phyloP scores from a whole-genome alignment of 2,329 filamentous ascomycete genomes.

The Exophiala spinifera region DNA sequence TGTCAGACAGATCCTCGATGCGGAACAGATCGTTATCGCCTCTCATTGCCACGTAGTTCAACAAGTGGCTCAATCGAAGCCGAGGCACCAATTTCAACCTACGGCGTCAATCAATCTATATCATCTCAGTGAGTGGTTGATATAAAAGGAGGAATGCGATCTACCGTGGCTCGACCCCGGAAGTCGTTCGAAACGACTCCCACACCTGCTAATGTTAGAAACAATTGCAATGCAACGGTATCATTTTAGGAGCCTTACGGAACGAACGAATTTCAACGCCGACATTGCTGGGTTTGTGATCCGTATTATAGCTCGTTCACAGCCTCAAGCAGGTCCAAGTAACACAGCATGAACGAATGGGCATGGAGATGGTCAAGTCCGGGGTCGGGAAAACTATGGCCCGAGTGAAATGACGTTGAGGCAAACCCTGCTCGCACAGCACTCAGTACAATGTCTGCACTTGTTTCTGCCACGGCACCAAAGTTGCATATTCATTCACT shows the following conservation, averaged over 20 bases:
- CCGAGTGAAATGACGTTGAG: neutral
- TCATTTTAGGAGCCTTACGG: conserved; percentile 46
- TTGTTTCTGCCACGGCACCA: too few relatives aligned
- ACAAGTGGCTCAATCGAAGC: neutral
- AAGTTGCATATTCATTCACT: too few relatives aligned
- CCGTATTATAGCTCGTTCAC: too few relatives aligned
- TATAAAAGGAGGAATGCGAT: conserved; percentile 10
- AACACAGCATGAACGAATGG: too few relatives aligned
- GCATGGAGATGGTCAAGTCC: too few relatives aligned
- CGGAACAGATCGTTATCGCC: too few relatives aligned
- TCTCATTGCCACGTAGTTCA: too few relatives aligned
- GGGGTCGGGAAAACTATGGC: conserved; percentile 5
- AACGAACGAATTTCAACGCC: conserved; percentile 62
- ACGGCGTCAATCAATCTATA: conserved; percentile 40
- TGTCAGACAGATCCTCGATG: neutral
- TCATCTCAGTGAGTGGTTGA: neutral
- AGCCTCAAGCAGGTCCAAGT: too few relatives aligned
- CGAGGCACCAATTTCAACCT: conserved; percentile 24
- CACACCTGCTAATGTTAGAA: conserved; percentile 58
- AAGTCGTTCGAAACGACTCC: conserved; percentile 80
- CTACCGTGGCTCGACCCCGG: conserved; percentile 85
- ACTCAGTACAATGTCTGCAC: too few relatives aligned
- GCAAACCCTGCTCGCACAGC: too few relatives aligned
- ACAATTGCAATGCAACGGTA: too few relatives aligned
- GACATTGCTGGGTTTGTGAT: conserved; percentile 41